Evolutionary conservation across 2,329 filamentous ascomycete genomes (phyloP), one percentile per base, ranked within the genome.

Genomic region (Teratosphaeria viscida): DNA sequence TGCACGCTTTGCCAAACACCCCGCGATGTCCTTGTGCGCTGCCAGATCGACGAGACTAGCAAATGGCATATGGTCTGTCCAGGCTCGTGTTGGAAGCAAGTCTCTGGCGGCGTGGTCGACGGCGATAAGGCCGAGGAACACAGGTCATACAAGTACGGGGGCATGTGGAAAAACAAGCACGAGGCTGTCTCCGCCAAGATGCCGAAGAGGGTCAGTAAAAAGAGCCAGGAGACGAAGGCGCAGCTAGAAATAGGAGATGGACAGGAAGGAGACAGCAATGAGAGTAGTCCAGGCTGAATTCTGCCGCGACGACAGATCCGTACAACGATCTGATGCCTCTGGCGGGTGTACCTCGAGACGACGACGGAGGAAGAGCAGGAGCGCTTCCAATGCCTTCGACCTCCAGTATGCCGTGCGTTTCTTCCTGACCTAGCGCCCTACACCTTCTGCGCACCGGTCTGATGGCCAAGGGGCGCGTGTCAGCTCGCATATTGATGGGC

Each of bases 31-130:
- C 71, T 78, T 0, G 70, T 79, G 2, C 74, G 76, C 55, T 78
- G 76, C 64, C 75, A 76, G 60, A 74, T 75, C 59, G 75, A 78
- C 64, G 64, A 68, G 0, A 71, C 70, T 1, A 62, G 59, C 3
- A 71, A 65, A 60, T 78, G 76, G 76, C 71, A 77, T 62, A 75
- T 78, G 57, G 70, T 79, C 8, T 78, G 76, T 61, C 72, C 75
- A 0, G 74, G 75, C 3, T 62, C 66, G 16, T 78, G 76, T 67
- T 78, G 76, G 77, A 70, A 69, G 35, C 65, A 67, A 2, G 75
- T 78, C 1, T 75, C 73, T 1, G 76, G 76, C n/a, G 76, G 76
- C 6, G 68, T 74, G 1, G 72, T 75, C 43, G 76, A 78, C 63
- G 76, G 72, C 5, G 71, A 73, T 49, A 64, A 65, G 26, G 52